Evolutionary conservation across 495 filamentous ascomycete species (phyloP), one percentile per base, ranked within the genome.

Genomic region (Penicillium silybi): DNA sequence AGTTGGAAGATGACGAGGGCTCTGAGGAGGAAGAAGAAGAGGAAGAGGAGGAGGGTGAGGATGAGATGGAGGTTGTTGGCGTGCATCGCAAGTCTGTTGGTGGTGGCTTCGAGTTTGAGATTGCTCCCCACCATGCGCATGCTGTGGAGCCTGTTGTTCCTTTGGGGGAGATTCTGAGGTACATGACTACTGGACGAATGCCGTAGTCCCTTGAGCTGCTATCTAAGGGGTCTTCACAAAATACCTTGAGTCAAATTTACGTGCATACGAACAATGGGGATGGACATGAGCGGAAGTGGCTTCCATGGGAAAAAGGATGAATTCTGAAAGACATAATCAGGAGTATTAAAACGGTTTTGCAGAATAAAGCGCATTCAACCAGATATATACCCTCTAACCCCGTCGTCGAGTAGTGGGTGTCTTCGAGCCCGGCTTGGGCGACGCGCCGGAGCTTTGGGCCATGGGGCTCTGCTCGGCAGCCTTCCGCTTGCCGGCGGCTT

Each of bases 1-100:
- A 66, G 22, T 60, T 85, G 53, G 76, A 79, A 46, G 80, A 85
- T 61, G 80, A 80, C 23, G 68, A 78, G 7, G 79, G 72, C 6
- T 70, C 73, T 0, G 76, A 76, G 0, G 74, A 76, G 0, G 80
- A 81, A 0, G 78, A 83, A 0, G 80, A 82, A 1, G 70, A 67
- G 2, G 70, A 68, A 2, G 74, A 64, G 8, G 61, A 52, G 9
- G 82, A 83, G 1, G 82, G 80, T 1, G 77, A 79, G n/a, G 77
- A 78, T 27, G 73, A 77, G 43, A 74, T 75, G 66, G 71, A 76
- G 48, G 64, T 64, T 61, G 73, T 64, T 34, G 71, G 57, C 52
- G 78, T 62, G 56, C 60, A 66, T 57, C 71, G 56, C 55, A 76
- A 44, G 67, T 68, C 53, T 51, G 67, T 68, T 11, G 64, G 65